phyloP scores from a whole-genome alignment of 2,329 filamentous ascomycete species.

The Fusarium dlaminii region DNA sequence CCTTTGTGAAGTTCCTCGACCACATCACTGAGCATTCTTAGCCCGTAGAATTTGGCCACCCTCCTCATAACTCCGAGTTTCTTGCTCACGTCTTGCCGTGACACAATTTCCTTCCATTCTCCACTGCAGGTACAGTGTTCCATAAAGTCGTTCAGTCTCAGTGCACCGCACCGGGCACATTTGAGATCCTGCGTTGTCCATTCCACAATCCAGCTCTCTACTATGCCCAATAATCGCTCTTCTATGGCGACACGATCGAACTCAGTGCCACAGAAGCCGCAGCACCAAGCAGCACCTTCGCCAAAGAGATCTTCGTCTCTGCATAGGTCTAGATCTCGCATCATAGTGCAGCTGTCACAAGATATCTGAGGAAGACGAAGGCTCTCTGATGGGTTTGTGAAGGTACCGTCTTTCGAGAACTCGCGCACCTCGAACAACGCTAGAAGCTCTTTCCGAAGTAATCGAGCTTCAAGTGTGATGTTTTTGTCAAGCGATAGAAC shows the following conservation, averaged over 20 bases:
- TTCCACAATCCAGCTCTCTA: conserved; percentile 77
- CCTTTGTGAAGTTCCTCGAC: conserved; percentile 69
- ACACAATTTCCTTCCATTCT: conserved; percentile 78
- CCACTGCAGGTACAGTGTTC: conserved; percentile 96
- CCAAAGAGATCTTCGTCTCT: conserved; percentile 82
- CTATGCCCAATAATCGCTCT: conserved; percentile 79
- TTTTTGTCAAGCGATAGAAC: conserved; percentile 90
- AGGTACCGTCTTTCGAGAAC: conserved; percentile 88
- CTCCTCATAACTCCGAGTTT: conserved; percentile 75
- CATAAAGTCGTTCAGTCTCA: conserved; percentile 92
- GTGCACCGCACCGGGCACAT: conserved; percentile 75
- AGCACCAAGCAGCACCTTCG: conserved; percentile 71
- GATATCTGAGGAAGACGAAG: conserved; percentile 79
- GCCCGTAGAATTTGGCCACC: conserved; percentile 80
- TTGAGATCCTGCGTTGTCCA: conserved; percentile 93
- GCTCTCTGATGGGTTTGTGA: conserved; percentile 83
- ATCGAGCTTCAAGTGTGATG: conserved; percentile 85
- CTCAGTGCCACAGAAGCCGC: conserved; percentile 77
- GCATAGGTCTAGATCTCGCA: conserved; percentile 90
- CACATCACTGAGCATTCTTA: conserved; percentile 83
- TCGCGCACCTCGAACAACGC: conserved; percentile 93
- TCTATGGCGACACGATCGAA: conserved; percentile 85
- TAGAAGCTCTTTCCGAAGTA: conserved; percentile 89
- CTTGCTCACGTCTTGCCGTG: conserved; percentile 71
- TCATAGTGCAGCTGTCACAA: conserved; percentile 90